Base-by-base conservation (phyloP, 345 rosid genomes). In the Melastoma malabathricum region DNA sequence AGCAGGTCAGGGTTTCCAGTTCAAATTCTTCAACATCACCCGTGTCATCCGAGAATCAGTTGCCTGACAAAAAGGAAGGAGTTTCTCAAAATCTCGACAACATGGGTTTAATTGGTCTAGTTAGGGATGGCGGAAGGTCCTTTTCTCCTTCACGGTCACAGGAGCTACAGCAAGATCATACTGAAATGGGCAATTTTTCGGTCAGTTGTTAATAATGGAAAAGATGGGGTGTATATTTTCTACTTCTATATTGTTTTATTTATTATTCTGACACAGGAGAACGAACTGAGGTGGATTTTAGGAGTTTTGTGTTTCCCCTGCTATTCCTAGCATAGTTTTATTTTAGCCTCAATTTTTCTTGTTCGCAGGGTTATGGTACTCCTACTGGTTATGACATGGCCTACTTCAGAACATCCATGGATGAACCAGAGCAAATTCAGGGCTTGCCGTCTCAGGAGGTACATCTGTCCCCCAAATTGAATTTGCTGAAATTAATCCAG, bases 401-500 rank as follows among this genome's bases (percentile, higher is more conserved):
- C 20, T 88, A 84, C 72, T 82, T 82, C 64, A 72, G 84, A 62
- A 83, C 89, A 34, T 17, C 76, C 23, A 65, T 74, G 64, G 86
- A 80, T 57, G 97, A 78, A 61, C 63, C 69, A 18, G 60, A 68
- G 2, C 72, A 76, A 12, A 84, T 73, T 19, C 97, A 75, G 65
- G 81, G 79, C 52, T 69, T 80, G 10, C 79, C 72, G 45, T 75
- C 80, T 44, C 92, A 72, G 41, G 98, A 90, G 94, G 98, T 90
- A 70, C 61, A 57, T 52, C 41, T 44, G 41, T 18, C 15, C 2
- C 38, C 38, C 7, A 3, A 6, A 5, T 29, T 29, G 9, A 10
- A 10, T 4, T 5, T 29, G 5, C 2, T 8, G 2, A 1, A 15
- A 48, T 48, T 3, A 1, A 6, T 7, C 2, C 4, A 48, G 14